phyloP scores from a whole-genome alignment of 768 basidiomycete species.

The Boletus tylopilopsis region DNA sequence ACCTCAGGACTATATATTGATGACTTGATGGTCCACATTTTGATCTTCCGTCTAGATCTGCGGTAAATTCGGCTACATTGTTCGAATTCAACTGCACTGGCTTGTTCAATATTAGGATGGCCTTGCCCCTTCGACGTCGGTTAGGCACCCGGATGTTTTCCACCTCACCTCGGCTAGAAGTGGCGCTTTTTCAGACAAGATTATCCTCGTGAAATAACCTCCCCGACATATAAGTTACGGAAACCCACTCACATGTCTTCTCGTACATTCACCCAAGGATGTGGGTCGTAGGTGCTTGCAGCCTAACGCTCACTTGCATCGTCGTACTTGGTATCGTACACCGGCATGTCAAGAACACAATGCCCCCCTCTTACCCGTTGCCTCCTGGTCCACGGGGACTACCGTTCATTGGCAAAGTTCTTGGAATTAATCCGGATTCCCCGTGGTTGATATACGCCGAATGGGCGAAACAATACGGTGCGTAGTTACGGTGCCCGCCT shows the following conservation, averaged over 20 bases:
- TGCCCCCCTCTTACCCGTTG: conserved; percentile 6
- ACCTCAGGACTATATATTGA: no score
- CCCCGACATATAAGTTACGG: not conserved
- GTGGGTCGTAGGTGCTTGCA: conserved; percentile 1
- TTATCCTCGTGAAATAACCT: no score
- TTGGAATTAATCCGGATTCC: conserved; percentile 27
- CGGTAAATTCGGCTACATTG: no score
- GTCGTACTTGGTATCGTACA: conserved; percentile 8
- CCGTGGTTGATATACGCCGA: conserved; percentile 37
- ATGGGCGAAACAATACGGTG: conserved; percentile 38
- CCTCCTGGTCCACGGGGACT: conserved; percentile 39
- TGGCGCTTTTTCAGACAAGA: no score
- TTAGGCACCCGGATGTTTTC: no score
- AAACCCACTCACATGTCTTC: not conserved
- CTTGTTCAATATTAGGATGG: no score
- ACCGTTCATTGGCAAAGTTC: conserved; percentile 38
- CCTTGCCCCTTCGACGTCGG: no score
- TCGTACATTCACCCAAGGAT: not conserved
- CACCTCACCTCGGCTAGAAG: no score
- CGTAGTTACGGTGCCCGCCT: not conserved
- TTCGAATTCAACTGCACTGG: no score
- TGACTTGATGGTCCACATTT: no score
- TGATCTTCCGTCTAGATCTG: no score
- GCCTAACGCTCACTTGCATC: conserved; percentile 4
- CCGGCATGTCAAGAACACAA: conserved; percentile 4